Base-by-base conservation (phyloP, 345 rosid genomes). In the Lepidium aucheri region DNA sequence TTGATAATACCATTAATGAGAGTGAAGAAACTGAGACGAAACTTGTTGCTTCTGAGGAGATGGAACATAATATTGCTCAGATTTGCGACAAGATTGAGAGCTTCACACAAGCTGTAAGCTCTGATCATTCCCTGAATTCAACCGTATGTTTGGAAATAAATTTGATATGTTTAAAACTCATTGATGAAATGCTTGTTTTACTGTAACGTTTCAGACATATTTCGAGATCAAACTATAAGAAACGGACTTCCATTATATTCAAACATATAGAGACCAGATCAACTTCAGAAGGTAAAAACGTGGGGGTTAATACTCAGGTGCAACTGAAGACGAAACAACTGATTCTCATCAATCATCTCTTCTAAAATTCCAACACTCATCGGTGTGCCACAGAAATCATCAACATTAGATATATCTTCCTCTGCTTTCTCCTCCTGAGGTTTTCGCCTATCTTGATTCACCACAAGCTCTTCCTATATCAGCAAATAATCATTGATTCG, bases 391-490 rank as follows among this genome's bases (percentile, higher is more conserved):
- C 96, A 81, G 65, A 95, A 80, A 70, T 91, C 93, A 63, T 95
- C 95, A 24, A 95, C 96, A 67, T 85, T 87, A 26, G 96, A 90
- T 58, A 91, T 81, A 57, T 91, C 97, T 72, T 88, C 96, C 80
- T 94, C 96, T 5, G 93, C 95, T 76, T 87, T 91, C 83, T 94
- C 97, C 62, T 94, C 22, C 1, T 20, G 22, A 20, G 22, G 22
- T 20, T 20, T 94, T 64, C 86, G 64, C 40, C 93, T 72, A 78
- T 90, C 97, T 74, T 90, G 96, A 58, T 87, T 90, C 63, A 91
- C 77, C 4, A 94, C 99, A 44, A 90, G 88, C 84, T 88, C 97
- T 51, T 94, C 99, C 78, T 91, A 96, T 96, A 95, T 91, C 60
- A 91, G 45, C 59, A 95, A 72, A 63, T 89, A 91, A 58, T 89